A percentile compares a stretch with the other conserved stretches of the same genome.
phyloP scores from a whole-genome alignment of 192 early-diverging fungal species.

The Kickxella alabastrina region DNA sequence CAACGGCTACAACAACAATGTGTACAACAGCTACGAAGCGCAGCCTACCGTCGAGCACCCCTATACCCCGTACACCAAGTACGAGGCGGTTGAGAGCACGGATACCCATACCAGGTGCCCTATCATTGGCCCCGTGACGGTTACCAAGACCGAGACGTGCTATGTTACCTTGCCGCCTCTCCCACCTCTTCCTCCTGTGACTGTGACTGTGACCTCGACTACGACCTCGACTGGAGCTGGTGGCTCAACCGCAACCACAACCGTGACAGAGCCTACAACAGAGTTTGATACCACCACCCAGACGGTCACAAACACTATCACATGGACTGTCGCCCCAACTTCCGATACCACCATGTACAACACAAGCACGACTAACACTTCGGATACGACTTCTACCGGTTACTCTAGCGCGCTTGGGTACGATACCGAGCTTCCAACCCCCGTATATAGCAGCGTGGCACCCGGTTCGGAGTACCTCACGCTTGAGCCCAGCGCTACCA shows the following conservation, averaged over 20 bases:
- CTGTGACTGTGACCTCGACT: conserved; percentile 30
- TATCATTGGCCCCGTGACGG: conserved; percentile 13
- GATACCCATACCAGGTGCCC: no score
- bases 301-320: conserved; percentile 17
- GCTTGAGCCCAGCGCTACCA: no score
- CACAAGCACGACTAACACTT: background rate
- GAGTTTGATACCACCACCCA: no score
- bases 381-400: no score
- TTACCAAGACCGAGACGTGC: conserved; percentile 6
- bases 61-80: conserved; percentile 9
- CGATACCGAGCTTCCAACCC: no score
- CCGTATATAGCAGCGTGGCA: no score
- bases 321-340: conserved; percentile 8
- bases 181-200: conserved; percentile 35
- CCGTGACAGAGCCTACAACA: no score
- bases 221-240: no score
- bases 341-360: background rate
- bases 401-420: no score
- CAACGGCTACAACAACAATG: background rate
- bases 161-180: conserved; percentile 28
- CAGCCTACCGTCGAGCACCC: conserved; percentile 14
- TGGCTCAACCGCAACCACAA: no score
- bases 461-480: no score
- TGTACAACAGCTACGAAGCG: conserved; percentile 25
- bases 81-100: conserved; percentile 15